These are phyloP conservation scores for Daldinia loculata DNA, from an alignment of 495 filamentous ascomycete genomes.

Conservation along the genomic window DNA sequence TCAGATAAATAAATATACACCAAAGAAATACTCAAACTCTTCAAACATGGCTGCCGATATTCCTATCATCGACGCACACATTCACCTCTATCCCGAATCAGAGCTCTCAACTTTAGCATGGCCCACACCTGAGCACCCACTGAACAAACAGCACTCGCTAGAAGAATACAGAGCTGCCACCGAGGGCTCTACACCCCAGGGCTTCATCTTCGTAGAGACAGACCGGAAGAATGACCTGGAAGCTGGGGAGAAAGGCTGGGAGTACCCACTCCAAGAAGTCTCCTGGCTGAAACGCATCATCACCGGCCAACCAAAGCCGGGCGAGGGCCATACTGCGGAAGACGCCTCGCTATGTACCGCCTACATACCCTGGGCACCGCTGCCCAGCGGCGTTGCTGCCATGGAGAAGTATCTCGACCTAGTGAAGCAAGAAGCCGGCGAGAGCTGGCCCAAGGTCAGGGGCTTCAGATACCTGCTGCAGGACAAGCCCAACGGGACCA, in stretches of 20 bases:
- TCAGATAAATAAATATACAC: background rate
- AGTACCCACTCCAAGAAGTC: constrained; percentile 73
- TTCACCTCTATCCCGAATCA: constrained; percentile 79
- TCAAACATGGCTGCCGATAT: constrained; percentile 41
- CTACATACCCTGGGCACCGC: constrained; percentile 83
- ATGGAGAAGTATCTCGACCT: constrained; percentile 60
- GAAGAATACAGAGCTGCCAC: constrained; percentile 62
- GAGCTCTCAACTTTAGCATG: constrained; percentile 72
- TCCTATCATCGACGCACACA: constrained; percentile 81
- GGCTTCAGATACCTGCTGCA: constrained; percentile 86
- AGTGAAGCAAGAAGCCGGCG: constrained; percentile 61
- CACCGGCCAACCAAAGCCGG: constrained; percentile 61
- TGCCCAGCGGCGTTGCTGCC: constrained; percentile 65
- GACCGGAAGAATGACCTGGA: constrained; percentile 72
- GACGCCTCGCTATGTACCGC: constrained; percentile 67
- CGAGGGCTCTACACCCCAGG: constrained; percentile 51
- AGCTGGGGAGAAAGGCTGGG: constrained; percentile 55
- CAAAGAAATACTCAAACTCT: constrained; percentile 9
- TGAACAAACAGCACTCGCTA: constrained; percentile 69
- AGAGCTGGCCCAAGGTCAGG: constrained; percentile 57
- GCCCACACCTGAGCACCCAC: constrained; percentile 63
- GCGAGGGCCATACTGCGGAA: constrained; percentile 65
- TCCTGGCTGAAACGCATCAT: constrained; percentile 70
- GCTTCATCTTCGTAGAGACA: constrained; percentile 83
- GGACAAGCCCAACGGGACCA: constrained; percentile 71